Evolutionary conservation across 2,329 filamentous ascomycete species (phyloP).

Genomic region (Penicillium nordicum): DNA sequence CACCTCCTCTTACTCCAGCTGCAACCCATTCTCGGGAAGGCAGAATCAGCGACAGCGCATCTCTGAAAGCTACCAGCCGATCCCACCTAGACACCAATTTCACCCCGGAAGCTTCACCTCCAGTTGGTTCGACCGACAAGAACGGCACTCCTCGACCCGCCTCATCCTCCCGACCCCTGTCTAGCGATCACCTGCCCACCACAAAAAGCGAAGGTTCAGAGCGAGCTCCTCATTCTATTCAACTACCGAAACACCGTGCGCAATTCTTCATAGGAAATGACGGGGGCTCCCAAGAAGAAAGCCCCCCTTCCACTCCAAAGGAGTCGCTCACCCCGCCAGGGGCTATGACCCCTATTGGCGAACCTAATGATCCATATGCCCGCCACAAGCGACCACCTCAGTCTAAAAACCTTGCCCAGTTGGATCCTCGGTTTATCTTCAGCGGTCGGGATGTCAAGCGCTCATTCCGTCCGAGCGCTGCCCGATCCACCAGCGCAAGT

Average conservation of each 20-base stretch:
- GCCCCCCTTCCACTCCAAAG: slow-evolving; percentile 59
- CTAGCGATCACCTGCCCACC: slow-evolving; percentile 39
- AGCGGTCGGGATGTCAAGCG: slow-evolving; percentile 67
- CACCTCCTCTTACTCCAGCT: slow-evolving; percentile 83
- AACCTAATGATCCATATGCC: slow-evolving; percentile 82
- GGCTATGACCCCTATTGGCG: slow-evolving; percentile 74
- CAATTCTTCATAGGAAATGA: slow-evolving; percentile 59
- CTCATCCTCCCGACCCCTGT: slow-evolving; percentile 40
- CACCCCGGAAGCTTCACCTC: slow-evolving; percentile 55
- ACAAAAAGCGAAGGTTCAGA: slow-evolving; percentile 46
- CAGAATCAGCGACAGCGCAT: slow-evolving; percentile 33
- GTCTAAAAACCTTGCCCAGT: slow-evolving; percentile 59
- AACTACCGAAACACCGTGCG: slow-evolving; percentile 49
- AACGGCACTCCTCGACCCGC: slow-evolving; percentile 34
- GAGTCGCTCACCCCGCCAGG: slow-evolving; percentile 58
- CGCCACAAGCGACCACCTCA: slow-evolving; percentile 73
- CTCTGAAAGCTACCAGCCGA: slow-evolving; percentile 33
- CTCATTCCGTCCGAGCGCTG: slow-evolving; percentile 45
- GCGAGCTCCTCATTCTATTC: slow-evolving; percentile 41
- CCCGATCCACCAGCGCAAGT: slow-evolving; percentile 46
- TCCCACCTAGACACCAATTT: slow-evolving; percentile 38
- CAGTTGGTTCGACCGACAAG: slow-evolving; percentile 40
- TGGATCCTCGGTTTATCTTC: slow-evolving; percentile 84
- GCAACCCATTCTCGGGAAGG: slow-evolving; percentile 64
- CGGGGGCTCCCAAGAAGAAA: slow-evolving; percentile 55